Evolutionary conservation across 805 yeast species (phyloP).

Genomic region (Sugiyamaella marilandica): DNA sequence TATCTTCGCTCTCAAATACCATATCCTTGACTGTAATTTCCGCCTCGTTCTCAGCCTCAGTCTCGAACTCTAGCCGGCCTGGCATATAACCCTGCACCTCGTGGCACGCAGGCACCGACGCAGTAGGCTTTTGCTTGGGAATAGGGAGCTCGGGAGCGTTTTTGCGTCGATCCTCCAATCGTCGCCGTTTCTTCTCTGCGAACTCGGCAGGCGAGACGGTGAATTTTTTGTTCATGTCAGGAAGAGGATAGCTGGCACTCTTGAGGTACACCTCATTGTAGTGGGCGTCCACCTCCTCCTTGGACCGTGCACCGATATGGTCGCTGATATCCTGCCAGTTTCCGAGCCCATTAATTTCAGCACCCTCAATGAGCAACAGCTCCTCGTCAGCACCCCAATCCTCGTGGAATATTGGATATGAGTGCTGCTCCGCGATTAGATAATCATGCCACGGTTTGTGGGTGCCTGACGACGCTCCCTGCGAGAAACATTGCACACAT

Average conservation of each 20-base stretch:
- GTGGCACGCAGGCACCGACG: slow-evolving; percentile 93
- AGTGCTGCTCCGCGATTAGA: slow-evolving; percentile 86
- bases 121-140: slow-evolving; percentile 81
- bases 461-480: slow-evolving; percentile 71
- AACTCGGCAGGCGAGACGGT: slow-evolving; percentile 62
- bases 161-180: slow-evolving; percentile 61
- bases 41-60: slow-evolving; percentile 95
- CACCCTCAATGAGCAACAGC: slow-evolving; percentile 78
- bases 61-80: slow-evolving; percentile 93
- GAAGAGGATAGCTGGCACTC: slow-evolving; percentile 76
- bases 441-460: slow-evolving; percentile 96
- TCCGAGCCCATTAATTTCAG: slow-evolving; percentile 87
- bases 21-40: slow-evolving; percentile 91
- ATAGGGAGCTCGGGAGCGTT: slow-evolving; percentile 74
- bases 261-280: slow-evolving; percentile 68
- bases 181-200: slow-evolving; percentile 55
- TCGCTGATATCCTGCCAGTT: slow-evolving; percentile 99
- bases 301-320: slow-evolving; percentile 86
- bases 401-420: slow-evolving; percentile 82
- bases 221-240: slow-evolving; percentile 74
- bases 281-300: slow-evolving; percentile 87
- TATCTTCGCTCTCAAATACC: slow-evolving; percentile 85
- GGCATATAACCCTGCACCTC: slow-evolving; percentile 99
- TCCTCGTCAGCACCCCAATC: slow-evolving; percentile 99
- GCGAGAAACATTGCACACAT: slow-evolving; percentile 96